These are phyloP conservation scores for Alternaria brassicicola DNA, from an alignment of 2,329 filamentous ascomycete genomes.

Conservation along the genomic window DNA sequence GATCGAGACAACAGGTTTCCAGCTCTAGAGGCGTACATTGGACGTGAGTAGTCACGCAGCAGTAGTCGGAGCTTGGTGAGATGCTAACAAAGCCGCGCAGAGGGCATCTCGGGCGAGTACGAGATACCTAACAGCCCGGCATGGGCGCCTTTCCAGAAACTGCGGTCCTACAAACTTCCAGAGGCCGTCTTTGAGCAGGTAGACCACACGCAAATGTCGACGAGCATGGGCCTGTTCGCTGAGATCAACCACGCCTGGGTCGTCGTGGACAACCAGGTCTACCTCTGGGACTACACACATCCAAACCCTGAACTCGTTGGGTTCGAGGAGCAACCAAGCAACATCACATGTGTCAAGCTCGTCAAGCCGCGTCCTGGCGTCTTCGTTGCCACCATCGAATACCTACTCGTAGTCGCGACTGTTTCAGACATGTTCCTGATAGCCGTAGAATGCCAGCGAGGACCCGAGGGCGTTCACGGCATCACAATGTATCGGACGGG, in stretches of 20 bases:
- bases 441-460: slow-evolving; percentile 73
- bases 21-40: slow-evolving; percentile 86
- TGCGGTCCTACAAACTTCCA: slow-evolving; percentile 86
- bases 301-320: slow-evolving; percentile 90
- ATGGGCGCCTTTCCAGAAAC: slow-evolving; percentile 89
- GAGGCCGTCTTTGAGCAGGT: slow-evolving; percentile 92
- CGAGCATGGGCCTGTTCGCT: slow-evolving; percentile 94
- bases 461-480: slow-evolving; percentile 69
- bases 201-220: slow-evolving; percentile 83
- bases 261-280: slow-evolving; percentile 91
- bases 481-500: slow-evolving; percentile 87
- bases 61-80: not conserved
- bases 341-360: slow-evolving; percentile 88
- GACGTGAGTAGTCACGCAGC: slow-evolving; percentile 65
- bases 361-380: slow-evolving; percentile 84
- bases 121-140: slow-evolving; percentile 71
- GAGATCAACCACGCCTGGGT: slow-evolving; percentile 96
- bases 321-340: slow-evolving; percentile 86
- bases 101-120: slow-evolving; percentile 91
- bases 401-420: slow-evolving; percentile 88
- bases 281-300: slow-evolving; percentile 96
- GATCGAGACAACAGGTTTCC: slow-evolving; percentile 80
- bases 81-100: slow-evolving; percentile 56
- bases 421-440: slow-evolving; percentile 82
- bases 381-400: slow-evolving; percentile 83